phyloP scores from a whole-genome alignment of 805 yeast genomes.

The Alloascoidea hylecoeti region DNA sequence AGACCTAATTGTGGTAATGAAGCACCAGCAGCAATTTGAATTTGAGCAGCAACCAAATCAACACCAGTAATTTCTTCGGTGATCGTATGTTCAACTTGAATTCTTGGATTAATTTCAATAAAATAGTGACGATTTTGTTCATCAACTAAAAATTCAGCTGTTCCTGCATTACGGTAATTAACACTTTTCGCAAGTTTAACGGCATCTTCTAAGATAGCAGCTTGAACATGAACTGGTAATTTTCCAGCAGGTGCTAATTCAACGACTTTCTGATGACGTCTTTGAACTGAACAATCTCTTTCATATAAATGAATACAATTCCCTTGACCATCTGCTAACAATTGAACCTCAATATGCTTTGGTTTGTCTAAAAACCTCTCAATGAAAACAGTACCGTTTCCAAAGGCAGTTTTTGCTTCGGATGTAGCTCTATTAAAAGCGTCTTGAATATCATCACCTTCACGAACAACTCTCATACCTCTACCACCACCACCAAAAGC shows the following conservation, averaged over 20 bases:
- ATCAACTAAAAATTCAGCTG: constrained; percentile 95
- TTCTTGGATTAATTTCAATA: constrained; percentile 94
- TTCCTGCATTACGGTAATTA: constrained; percentile 93
- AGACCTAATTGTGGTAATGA: constrained; percentile 82
- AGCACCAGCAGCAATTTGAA: constrained; percentile 98
- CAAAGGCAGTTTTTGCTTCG: constrained; percentile 38
- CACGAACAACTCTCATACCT: constrained; percentile 38
- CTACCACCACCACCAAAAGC: constrained; percentile 50
- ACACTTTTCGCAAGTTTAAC: constrained; percentile 83
- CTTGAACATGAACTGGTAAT: constrained; percentile 69
- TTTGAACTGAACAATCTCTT: constrained; percentile 41
- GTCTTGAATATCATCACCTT: constrained; percentile 29
- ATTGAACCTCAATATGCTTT: constrained; percentile 41
- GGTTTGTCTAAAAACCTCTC: constrained; percentile 42
- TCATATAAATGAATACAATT: constrained; percentile 42
- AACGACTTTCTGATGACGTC: constrained; percentile 40
- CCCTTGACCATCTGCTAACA: constrained; percentile 40
- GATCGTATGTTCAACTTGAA: constrained; percentile 96
- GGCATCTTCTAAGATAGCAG: constrained; percentile 89
- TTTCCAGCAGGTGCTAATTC: constrained; percentile 94
- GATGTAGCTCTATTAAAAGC: constrained; percentile 36
- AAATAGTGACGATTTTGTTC: constrained; percentile 89
- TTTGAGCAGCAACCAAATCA: constrained; percentile 95
- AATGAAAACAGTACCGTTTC: constrained; percentile 36
- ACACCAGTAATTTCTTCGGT: constrained; percentile 98